These are phyloP conservation scores for Cymbopogon flexuosus DNA, from an alignment of 202 grass and related monocot species.

Conservation along the genomic window DNA sequence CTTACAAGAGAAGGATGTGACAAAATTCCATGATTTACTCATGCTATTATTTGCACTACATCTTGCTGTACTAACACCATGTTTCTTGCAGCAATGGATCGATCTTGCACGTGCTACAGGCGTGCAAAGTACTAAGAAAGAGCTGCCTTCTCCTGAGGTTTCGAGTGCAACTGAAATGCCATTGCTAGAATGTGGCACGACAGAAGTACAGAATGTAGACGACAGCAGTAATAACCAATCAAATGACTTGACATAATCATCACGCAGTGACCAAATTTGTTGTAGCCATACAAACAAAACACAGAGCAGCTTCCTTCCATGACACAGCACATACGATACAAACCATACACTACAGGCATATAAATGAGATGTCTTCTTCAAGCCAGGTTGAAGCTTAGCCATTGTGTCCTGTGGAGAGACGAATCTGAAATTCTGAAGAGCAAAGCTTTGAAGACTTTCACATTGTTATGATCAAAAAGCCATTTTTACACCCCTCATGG, in stretches of 20 bases:
- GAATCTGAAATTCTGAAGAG: constrained; percentile 17
- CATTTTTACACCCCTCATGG: neutral
- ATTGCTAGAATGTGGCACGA: constrained; percentile 57
- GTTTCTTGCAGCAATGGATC: constrained; percentile 88
- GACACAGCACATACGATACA: neutral
- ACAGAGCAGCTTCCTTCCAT: constrained; percentile 9
- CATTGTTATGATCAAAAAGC: neutral
- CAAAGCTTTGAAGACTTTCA: neutral
- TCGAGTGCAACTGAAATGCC: constrained; percentile 53
- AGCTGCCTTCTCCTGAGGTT: constrained; percentile 47
- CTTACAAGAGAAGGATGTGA: neutral
- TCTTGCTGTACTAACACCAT: constrained; percentile 22
- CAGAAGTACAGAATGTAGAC: constrained; percentile 56
- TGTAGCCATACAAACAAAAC: constrained; percentile 11
- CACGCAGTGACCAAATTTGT: neutral
- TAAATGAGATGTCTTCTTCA: neutral
- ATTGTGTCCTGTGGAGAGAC: neutral
- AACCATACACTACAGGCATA: constrained; percentile 11
- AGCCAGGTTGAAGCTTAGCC: constrained; percentile 12
- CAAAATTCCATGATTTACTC: neutral
- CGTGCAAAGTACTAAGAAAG: constrained; percentile 59
- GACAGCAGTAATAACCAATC: constrained; percentile 50
- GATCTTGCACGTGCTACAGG: constrained; percentile 88
- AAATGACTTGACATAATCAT: constrained; percentile 33
- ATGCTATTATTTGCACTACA: neutral